Evolutionary conservation across 1,284 basidiomycete species (phyloP), one percentile per base, ranked within the genome.

Genomic region (Cryptococcus maquisensis): DNA sequence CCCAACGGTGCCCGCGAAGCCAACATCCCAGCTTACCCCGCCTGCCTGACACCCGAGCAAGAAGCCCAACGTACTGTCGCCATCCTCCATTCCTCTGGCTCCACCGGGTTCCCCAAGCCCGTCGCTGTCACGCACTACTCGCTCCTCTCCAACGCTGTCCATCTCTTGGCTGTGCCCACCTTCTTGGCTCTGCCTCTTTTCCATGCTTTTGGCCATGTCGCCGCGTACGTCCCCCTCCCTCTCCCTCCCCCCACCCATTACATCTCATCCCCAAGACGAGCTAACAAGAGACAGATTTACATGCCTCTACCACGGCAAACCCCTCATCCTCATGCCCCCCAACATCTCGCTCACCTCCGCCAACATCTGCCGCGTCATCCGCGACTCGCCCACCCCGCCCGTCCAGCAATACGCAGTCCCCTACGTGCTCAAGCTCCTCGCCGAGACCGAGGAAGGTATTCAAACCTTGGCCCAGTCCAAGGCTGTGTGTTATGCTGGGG

Each of bases 81-180:
- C 10, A 79, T 84, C 50, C 73, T 86, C n/a, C 84, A 86, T 60
- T 84, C 83, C 3, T 81, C 79, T 1, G 84, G 84, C 37, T 84
- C 82, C 15, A 82, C 82, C 5, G 76, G 81, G 23, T 74, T 77
- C 47, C 78, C 78, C 9, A 76, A 74, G 48, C 71, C 72, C 9
- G 72, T 73, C 21, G 71, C 65, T 55, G 62, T 75, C 43, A 68
- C 72, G 8, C 71, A 75, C 56, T 71, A 69, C 44, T 72, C 71
- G 9, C 51, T 74, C 38, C 62, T 75, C 23, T 69, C 72, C 36
- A 75, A 73, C 53, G 63, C 64, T 8, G 65, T 67, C 12, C 49
- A 56, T 23, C 67, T 67, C 15, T 44, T 72, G 46, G 72, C 77
- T 16, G 74, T 76, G 56, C 66, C 75, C 12, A 79, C 78, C 0